Evolutionary conservation across 108 stramenopile species (phyloP), one percentile per base, ranked within the genome.

Genomic region (Cylindrotheca fusiformis): DNA sequence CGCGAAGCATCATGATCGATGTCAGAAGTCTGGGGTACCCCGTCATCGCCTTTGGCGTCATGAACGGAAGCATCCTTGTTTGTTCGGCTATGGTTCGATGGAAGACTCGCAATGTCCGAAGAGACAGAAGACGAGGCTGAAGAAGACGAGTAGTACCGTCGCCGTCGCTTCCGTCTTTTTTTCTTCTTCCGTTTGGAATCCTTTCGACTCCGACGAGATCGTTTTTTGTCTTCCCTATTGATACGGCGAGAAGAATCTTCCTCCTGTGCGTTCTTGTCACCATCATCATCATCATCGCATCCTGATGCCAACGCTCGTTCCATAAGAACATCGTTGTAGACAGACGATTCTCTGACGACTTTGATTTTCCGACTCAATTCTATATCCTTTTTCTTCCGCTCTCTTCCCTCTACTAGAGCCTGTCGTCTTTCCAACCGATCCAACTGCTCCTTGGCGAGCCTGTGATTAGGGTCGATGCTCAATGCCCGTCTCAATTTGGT

Each of bases 401-500:
- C 14, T 41, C 36, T 6, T 14, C 6, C 10, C 36, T 10, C 14
- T 14, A 41, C 6, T 6, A 10, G 6, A 10, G 6, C 10, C 36
- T 41, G 36, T 14, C 14, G 36, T 14, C 14, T 6, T 41, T 41
- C 36, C 36, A 41, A 10, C 10, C 36, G 36, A 6, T 10, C 14
- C 14, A 6, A 14, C 14, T 14, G 10, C 36, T 41, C 36, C 14
- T 41, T 41, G 36, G 36, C 36, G 36, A 41, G 36, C 36, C 14
- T 41, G 47, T 62, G 23, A 22, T 60, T 36, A 5, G 65, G 52
- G 48, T 74, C 72, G 3, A 67, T n/a, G 3, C 32, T 18, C 8
- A 66, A 32, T 14, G 55, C 65, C 46, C 22, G 22, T 48, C 20
- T 14, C 10, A 66, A 27, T 20, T 26, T 17, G 2, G 18, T 19